Evolutionary conservation across 2,329 filamentous ascomycete species (phyloP).

Genomic region (Podosphaera fusca): DNA sequence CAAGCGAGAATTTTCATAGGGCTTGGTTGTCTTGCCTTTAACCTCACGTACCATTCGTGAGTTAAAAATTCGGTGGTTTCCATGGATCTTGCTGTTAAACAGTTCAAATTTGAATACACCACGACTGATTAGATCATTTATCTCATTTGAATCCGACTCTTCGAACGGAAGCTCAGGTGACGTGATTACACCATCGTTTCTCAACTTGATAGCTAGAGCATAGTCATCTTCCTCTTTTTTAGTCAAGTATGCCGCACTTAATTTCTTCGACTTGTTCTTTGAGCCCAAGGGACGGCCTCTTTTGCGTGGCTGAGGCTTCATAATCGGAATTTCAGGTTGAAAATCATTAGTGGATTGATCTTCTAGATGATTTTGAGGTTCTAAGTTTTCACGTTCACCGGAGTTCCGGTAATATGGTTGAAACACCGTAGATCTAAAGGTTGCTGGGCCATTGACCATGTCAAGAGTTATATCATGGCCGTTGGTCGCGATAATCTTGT

Average conservation of each 20-base stretch:
- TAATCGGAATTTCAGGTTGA: neutral
- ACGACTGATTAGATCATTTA: neutral
- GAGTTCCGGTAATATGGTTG: too few species aligned
- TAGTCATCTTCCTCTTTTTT: neutral
- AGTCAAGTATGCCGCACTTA: neutral
- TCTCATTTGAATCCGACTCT: neutral
- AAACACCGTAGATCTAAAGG: too few species aligned
- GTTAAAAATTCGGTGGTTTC: neutral
- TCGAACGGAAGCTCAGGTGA: neutral
- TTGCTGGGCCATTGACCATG: too few species aligned
- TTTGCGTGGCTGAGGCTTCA: neutral
- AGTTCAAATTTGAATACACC: neutral
- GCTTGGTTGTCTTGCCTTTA: neutral
- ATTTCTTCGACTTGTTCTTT: neutral
- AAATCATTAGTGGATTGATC: neutral
- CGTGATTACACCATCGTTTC: neutral
- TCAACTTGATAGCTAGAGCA: neutral
- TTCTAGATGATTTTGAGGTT: too few species aligned
- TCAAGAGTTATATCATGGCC: too few species aligned
- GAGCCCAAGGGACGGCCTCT: neutral
- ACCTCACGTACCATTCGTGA: neutral
- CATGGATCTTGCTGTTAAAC: neutral
- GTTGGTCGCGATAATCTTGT: too few species aligned
- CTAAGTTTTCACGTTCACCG: too few species aligned
- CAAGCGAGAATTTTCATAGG: slow-evolving; percentile 1